Evolutionary conservation across 768 basidiomycete species (phyloP), one percentile per base, ranked within the genome.

Genomic region (Mycena capillaripes): DNA sequence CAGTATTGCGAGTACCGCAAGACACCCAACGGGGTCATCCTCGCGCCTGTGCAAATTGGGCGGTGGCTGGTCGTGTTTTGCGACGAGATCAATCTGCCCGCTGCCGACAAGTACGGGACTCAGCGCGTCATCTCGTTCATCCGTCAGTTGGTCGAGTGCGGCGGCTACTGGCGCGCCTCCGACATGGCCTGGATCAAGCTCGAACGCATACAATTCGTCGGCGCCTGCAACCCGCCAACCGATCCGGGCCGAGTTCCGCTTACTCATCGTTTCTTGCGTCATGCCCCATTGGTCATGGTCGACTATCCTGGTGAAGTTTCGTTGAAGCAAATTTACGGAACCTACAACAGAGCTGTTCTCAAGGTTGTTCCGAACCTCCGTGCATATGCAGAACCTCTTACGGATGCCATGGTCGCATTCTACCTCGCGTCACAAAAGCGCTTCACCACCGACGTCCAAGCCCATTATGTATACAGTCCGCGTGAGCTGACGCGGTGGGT

Each of bases 1-100:
- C 98, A 99, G 83, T 98, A 99, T 79, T 99, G 98, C 84, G 98
- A 99, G 83, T 98, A 97, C 79, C 89, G 97, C 66, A 99, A 99
- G 84, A 99, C 98, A 5, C 96, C 98, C 16, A 99, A 97, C 77
- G 98, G 98, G n/a, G 95, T 98, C 56, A 90, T 98, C 56, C 90
- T 99, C 62, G 93, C 98, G 4, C 98, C 98, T 12, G 84, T 93
- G 4, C 97, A 98, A 78, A 96, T 98, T 72, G 97, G 97, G 30
- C 92, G 97, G 55, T 99, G 98, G 98, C 89, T 99, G 58, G 97
- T 99, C 38, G 93, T 99, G n/a, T 99, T 99, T 85, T 99, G 98
- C 81, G 98, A 99, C 80, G 98, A 99, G 82, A 99, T 99, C 87
- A 99, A 99, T 79, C 85, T 99, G 5, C 98, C 98, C 3, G 96